Evolutionary conservation across 1,139 yeast genomes (phyloP), one percentile per base, ranked within the genome.

Genomic region (Diutina neorugosa): DNA sequence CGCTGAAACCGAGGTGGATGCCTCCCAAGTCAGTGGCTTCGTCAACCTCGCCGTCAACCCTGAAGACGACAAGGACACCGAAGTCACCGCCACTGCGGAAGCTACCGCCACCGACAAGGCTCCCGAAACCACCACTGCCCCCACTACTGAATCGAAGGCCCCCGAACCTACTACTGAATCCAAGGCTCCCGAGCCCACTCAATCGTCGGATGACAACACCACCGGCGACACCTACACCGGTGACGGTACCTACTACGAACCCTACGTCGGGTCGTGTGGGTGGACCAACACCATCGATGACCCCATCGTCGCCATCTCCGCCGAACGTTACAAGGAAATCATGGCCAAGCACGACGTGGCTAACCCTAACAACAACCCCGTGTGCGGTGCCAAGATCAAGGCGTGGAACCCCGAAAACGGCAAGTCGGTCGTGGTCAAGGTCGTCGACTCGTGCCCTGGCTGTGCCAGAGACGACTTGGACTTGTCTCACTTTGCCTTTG

Each of bases 221-320:
- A 62, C 71, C n/a, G 94, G 87, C 63, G 85, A 96, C 19, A 70
- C 74, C 19, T 86, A 84, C 57, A 83, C 91, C 27, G 82, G 84
- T 57, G 77, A 78, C 54, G 91, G 97, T 96, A 82, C 87, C 54
- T 82, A 65, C 73, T 82, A 77, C 69, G 67, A 68, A 52, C 67
- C 80, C 31, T 85, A 82, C 21, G 66, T 81, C 55, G 87, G 86
- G 54, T 81, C 87, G 31, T 82, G 87, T 68, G 87, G 87, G 51
- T 56, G 59, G 54, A 66, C 70, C 57, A 74, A 65, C 68, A 53
- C 69, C 31, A 81, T 74, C 59, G 49, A 70, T 23, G 86, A 82
- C 61, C 66, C 65, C 58, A 74, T 82, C 59, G 75, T 70, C 37
- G 78, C 78, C 44, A 62, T 74, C 52, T 46, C 50, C 27, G 40